phyloP scores from a whole-genome alignment of 805 yeast genomes.

The Ogataea nitratoaversa region DNA sequence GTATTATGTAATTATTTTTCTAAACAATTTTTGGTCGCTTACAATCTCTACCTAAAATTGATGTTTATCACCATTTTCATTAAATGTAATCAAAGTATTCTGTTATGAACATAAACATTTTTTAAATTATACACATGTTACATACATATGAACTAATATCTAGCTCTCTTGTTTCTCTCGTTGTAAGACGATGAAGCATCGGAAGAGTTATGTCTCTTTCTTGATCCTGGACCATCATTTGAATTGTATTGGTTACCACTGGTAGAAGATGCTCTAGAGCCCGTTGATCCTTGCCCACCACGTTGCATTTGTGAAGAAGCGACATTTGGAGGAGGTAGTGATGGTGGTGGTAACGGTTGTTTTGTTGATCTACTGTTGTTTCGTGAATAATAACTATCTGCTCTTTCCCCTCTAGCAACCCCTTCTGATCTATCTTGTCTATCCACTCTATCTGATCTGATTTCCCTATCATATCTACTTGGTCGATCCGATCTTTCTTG shows the following conservation, averaged over 20 bases:
- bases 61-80: no score
- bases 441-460: neutral
- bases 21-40: no score
- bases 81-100: no score
- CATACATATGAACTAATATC: neutral
- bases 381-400: no score
- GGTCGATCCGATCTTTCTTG: neutral
- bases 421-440: no score
- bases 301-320: constrained; percentile 3
- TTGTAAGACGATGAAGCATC: neutral
- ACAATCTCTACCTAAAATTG: no score
- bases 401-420: no score
- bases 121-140: neutral
- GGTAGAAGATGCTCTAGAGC: neutral
- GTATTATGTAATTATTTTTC: no score
- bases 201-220: neutral
- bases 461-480: no score
- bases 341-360: constrained; percentile 3
- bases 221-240: neutral
- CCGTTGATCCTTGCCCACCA: neutral
- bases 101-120: no score
- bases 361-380: neutral
- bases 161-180: constrained; percentile 2
- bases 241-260: neutral
- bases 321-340: constrained; percentile 16